These are phyloP conservation scores for Zopfia rhizophila DNA, from an alignment of 2,329 filamentous ascomycete species.

Conservation along the genomic window DNA sequence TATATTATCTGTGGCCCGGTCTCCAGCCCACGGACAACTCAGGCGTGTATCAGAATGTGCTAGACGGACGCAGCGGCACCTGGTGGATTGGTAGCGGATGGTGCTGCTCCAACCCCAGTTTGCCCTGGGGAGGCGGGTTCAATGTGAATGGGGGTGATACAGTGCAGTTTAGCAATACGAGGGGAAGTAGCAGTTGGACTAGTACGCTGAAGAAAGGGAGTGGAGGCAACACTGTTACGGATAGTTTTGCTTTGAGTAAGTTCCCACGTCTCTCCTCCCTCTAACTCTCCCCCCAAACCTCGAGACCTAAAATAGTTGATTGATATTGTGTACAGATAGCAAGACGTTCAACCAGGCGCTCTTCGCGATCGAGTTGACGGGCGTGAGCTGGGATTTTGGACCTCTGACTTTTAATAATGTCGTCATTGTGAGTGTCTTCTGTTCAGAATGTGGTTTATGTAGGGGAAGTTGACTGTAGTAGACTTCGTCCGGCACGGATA, in stretches of 20 bases:
- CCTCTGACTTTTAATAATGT: constrained; percentile 46
- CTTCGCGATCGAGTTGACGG: constrained; percentile 55
- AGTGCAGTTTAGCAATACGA: constrained; percentile 46
- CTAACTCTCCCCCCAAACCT: background rate
- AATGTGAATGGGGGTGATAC: constrained; percentile 48
- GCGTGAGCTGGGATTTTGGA: constrained; percentile 55
- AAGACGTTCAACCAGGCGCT: constrained; percentile 56
- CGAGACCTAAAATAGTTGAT: background rate
- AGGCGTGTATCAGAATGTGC: constrained; percentile 57
- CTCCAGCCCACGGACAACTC: constrained; percentile 53
- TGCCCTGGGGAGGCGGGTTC: constrained; percentile 55
- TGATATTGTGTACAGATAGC: constrained; percentile 22
- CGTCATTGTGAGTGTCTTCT: constrained; percentile 31
- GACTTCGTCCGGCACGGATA: constrained; percentile 28
- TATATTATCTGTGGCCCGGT: constrained; percentile 57
- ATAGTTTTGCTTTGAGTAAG: constrained; percentile 47
- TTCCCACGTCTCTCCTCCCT: too few relatives aligned
- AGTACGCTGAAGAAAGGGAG: constrained; percentile 43
- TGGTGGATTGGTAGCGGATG: constrained; percentile 57
- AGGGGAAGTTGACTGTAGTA: constrained; percentile 1
- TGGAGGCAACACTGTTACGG: constrained; percentile 38
- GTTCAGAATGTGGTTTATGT: constrained; percentile 13
- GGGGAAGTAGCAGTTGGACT: constrained; percentile 45
- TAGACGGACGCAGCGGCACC: constrained; percentile 53
- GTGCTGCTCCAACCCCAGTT: constrained; percentile 54